Conservation (phyloP, 805 yeast genomes). For the Nakazawaea pomicola region DNA sequence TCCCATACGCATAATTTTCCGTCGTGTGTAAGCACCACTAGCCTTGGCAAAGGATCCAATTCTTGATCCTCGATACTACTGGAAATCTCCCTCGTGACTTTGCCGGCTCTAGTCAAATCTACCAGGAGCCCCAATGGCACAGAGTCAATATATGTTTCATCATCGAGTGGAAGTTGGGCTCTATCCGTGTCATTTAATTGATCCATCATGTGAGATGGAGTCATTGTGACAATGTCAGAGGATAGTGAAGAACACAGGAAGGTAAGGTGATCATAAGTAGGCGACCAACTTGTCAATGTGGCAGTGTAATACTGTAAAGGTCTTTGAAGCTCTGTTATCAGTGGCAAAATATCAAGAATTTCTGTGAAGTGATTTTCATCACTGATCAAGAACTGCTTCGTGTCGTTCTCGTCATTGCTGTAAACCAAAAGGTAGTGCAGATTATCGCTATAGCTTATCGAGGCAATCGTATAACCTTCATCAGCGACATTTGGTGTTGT, state of each 20-base stretch:
- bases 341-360: no score
- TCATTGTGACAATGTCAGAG: conserved; percentile 51
- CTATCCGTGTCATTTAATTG: conserved; percentile 65
- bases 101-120: conserved; percentile 44
- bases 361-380: no score
- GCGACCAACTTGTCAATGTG: conserved; percentile 36
- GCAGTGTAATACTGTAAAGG: conserved; percentile 40
- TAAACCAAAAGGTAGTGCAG: no score
- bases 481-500: no score
- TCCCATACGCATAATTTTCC: conserved; percentile 65
- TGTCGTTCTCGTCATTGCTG: no score
- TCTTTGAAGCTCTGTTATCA: no score
- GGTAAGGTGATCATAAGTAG: conserved; percentile 25
- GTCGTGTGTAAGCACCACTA: conserved; percentile 56
- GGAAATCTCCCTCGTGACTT: conserved; percentile 45
- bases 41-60: conserved; percentile 64
- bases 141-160: conserved; percentile 60
- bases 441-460: no score
- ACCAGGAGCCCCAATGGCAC: conserved; percentile 66
- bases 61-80: conserved; percentile 25
- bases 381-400: no score
- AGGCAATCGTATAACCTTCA: no score
- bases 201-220: conserved; percentile 31
- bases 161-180: conserved; percentile 70
- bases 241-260: conserved; percentile 60